Conservation (phyloP, 495 filamentous ascomycete genomes). For the Ascodesmis nigricans region DNA sequence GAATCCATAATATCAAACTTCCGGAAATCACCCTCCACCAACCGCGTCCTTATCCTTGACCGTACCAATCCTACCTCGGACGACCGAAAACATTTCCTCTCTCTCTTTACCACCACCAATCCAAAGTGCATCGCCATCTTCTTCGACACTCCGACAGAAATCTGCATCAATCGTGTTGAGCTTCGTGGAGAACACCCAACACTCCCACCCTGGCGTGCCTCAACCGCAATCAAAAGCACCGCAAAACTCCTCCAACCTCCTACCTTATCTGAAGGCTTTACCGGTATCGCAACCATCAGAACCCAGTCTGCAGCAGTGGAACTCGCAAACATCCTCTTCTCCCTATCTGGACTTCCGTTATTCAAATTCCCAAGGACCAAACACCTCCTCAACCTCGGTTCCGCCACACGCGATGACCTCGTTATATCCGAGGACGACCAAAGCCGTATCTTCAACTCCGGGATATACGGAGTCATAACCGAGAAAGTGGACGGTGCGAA, state of each 20-base stretch:
- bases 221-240: constrained; percentile 7
- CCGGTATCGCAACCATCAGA: constrained; percentile 5
- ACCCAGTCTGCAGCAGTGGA: not conserved
- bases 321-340: constrained; percentile 6
- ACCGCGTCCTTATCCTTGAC: constrained; percentile 6
- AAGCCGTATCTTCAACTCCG: constrained; percentile 1
- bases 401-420: constrained; percentile 11
- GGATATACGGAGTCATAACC: too few relatives aligned
- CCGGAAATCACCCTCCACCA: not conserved
- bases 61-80: constrained; percentile 8
- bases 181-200: constrained; percentile 4
- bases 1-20: constrained; percentile 6
- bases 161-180: constrained; percentile 8
- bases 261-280: constrained; percentile 7
- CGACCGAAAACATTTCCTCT: constrained; percentile 4
- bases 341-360: not conserved
- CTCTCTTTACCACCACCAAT: not conserved
- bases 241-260: constrained; percentile 4
- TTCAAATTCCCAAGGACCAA: constrained; percentile 8
- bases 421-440: constrained; percentile 3
- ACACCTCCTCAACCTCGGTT: constrained; percentile 10
- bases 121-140: constrained; percentile 6
- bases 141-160: constrained; percentile 5
- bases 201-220: constrained; percentile 5
- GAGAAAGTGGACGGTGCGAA: constrained; percentile 16